These are phyloP conservation scores for Peronosclerospora sorghi DNA, from an alignment of 352 stramenopile genomes.

Conservation along the genomic window DNA sequence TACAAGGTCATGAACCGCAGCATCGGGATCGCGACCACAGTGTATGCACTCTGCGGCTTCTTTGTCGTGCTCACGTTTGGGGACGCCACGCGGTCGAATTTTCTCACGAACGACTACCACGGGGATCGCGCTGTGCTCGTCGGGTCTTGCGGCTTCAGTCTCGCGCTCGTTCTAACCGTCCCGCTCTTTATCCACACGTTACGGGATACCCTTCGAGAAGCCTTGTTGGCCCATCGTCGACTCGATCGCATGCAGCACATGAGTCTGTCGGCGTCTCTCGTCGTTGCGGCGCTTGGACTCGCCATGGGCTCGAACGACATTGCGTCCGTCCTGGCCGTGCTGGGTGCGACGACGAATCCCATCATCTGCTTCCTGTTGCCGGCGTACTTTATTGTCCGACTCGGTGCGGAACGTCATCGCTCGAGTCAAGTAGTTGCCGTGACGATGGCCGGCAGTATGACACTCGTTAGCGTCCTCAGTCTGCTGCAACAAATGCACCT, in stretches of 20 bases:
- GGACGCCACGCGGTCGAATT: conserved; percentile 66
- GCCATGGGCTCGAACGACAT: conserved; percentile 73
- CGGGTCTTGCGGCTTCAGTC: conserved; percentile 67
- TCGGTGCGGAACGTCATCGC: conserved; percentile 30
- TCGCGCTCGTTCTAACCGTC: conserved; percentile 74
- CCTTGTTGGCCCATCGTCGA: conserved; percentile 35
- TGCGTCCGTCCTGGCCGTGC: conserved; percentile 67
- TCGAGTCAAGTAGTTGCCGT: conserved; percentile 36
- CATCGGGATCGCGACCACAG: conserved; percentile 54
- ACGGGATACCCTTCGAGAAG: conserved; percentile 73
- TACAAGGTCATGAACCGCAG: conserved; percentile 85
- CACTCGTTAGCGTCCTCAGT: conserved; percentile 39
- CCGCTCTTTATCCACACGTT: conserved; percentile 81
- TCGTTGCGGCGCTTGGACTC: conserved; percentile 37
- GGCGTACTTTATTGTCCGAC: conserved; percentile 56
- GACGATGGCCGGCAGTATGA: conserved; percentile 32
- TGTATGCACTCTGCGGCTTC: conserved; percentile 69
- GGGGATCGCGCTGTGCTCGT: conserved; percentile 52
- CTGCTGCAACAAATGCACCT: conserved; percentile 41
- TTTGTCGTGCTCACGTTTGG: conserved; percentile 85
- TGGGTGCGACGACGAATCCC: conserved; percentile 80
- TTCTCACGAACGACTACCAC: conserved; percentile 83
- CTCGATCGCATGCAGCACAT: conserved; percentile 39
- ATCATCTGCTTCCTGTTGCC: conserved; percentile 84
- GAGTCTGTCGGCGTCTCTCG: conserved; percentile 42